A percentile compares a stretch with the other conserved stretches of the same genome.
These are phyloP conservation scores for Prunus padus DNA, from an alignment of 306 rosid genomes.

Conservation along the genomic window DNA sequence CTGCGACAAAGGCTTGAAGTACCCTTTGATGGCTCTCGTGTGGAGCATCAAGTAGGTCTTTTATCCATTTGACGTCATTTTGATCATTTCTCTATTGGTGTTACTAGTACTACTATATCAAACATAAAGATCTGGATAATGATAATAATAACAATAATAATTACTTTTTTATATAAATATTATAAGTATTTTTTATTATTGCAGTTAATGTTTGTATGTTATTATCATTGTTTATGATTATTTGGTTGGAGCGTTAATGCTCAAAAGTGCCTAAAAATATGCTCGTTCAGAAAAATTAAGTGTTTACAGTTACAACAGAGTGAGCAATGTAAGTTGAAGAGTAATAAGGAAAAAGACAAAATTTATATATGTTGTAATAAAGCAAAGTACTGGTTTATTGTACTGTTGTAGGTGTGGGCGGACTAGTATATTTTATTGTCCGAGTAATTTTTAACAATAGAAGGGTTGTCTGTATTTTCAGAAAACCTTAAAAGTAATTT, in stretches of 20 bases:
- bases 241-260: not conserved
- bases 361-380: not conserved
- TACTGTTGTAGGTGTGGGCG: too few species aligned
- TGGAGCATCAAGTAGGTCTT: slow-evolving; percentile 79
- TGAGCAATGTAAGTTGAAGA: not conserved
- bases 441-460: not conserved
- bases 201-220: too few species aligned
- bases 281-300: not conserved
- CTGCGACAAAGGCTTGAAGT: slow-evolving; percentile 68
- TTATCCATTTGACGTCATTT: slow-evolving; percentile 10
- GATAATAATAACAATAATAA: too few species aligned
- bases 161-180: too few species aligned
- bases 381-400: not conserved
- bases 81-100: slow-evolving; percentile 2
- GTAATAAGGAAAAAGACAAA: not conserved
- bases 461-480: not conserved
- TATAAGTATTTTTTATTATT: not conserved
- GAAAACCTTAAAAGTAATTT: not conserved
- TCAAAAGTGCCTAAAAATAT: not conserved
- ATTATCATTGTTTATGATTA: too few species aligned
- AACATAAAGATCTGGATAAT: too few species aligned
- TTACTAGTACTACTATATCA: not conserved
- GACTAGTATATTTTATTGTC: not conserved
- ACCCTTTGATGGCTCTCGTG: slow-evolving; percentile 79
- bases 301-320: not conserved